Evolutionary conservation across 2,329 filamentous ascomycete genomes (phyloP).

Genomic region (Rutstroemia sp.): DNA sequence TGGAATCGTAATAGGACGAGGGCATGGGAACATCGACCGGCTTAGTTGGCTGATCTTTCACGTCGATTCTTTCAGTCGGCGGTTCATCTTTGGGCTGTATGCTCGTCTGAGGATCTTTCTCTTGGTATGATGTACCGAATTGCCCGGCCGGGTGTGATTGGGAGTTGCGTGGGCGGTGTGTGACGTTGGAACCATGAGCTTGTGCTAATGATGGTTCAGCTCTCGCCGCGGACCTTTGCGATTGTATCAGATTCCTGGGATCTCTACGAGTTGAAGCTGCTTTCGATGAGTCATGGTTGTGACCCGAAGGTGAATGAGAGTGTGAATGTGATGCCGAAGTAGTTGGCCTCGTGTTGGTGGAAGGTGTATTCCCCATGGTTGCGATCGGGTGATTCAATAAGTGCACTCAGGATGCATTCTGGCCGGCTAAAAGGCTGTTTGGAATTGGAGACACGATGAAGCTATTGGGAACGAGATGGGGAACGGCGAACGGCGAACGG

Average conservation of each 20-base stretch:
- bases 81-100: conserved; percentile 18
- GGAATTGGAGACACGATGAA: not conserved
- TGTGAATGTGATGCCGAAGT: conserved; percentile 28
- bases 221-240: conserved; percentile 49
- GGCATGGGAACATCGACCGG: conserved; percentile 45
- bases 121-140: conserved; percentile 17
- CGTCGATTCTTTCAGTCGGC: conserved; percentile 30
- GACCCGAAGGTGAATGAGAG: conserved; percentile 24
- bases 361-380: conserved; percentile 40
- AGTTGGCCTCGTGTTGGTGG: conserved; percentile 32
- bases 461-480: no score
- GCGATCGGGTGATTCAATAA: conserved; percentile 19
- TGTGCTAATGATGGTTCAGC: conserved; percentile 56
- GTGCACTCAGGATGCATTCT: not conserved
- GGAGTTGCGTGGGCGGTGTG: conserved; percentile 25
- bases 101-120: conserved; percentile 19
- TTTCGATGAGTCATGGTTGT: conserved; percentile 25
- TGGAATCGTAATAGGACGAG: conserved; percentile 22
- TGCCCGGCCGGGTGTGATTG: conserved; percentile 17
- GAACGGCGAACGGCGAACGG: no score
- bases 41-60: conserved; percentile 41
- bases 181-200: conserved; percentile 34
- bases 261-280: conserved; percentile 30
- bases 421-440: not conserved
- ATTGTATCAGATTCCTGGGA: conserved; percentile 46